These are phyloP conservation scores for Saccharata proteae DNA, from an alignment of 2,329 filamentous ascomycete genomes.

Conservation along the genomic window DNA sequence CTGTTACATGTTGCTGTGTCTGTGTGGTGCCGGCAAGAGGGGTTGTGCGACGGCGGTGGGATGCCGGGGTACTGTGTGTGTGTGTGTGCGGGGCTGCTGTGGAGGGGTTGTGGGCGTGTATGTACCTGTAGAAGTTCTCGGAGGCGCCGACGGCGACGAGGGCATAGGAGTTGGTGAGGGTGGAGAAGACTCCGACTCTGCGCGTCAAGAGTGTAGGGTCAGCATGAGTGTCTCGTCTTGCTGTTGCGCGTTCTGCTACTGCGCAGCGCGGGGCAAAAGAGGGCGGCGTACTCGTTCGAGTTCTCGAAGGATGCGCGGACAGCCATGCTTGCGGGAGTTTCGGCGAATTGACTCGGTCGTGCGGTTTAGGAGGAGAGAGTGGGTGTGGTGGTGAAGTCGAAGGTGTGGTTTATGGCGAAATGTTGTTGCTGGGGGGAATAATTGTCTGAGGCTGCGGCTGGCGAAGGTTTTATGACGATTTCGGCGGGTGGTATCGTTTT, in stretches of 20 bases:
- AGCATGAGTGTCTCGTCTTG: not conserved
- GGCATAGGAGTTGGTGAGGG: conserved; percentile 93
- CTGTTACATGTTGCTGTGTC: not conserved
- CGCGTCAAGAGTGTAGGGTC: not conserved
- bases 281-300: conserved; percentile 64
- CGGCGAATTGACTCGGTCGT: not conserved
- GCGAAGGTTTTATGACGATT: conserved; percentile 8
- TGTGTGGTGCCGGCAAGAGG: not conserved
- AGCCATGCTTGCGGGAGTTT: conserved; percentile 30
- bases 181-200: conserved; percentile 93
- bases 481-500: no score
- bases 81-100: no score
- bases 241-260: not conserved
- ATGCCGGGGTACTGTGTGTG: no score
- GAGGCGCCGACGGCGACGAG: conserved; percentile 88
- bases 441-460: no score
- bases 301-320: conserved; percentile 64
- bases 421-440: no score
- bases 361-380: not conserved
- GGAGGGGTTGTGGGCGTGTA: no score
- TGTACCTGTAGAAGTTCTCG: conserved; percentile 93
- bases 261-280: conserved; percentile 5
- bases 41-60: no score
- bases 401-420: no score
- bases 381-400: no score